These are phyloP conservation scores for Penicillium coprophilum DNA, from an alignment of 495 filamentous ascomycete species.

Conservation along the genomic window DNA sequence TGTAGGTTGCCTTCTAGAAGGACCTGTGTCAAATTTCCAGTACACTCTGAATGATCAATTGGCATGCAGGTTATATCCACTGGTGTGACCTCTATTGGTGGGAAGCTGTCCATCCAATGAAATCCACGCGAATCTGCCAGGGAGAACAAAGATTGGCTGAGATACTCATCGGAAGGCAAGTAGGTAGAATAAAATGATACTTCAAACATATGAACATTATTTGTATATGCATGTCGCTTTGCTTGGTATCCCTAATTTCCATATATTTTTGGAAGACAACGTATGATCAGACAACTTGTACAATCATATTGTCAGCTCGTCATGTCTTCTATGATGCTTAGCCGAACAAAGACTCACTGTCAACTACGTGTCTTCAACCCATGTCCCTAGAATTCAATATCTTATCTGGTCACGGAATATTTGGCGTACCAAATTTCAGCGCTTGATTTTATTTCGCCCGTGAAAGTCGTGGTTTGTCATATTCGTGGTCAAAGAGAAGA, in stretches of 20 bases:
- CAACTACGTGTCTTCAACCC: not conserved
- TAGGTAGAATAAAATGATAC: no score
- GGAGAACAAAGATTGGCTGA: not conserved
- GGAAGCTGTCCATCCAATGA: constrained; percentile 29
- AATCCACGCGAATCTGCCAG: not conserved
- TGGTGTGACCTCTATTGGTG: constrained; percentile 16
- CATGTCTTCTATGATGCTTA: not conserved
- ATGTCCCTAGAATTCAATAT: not conserved
- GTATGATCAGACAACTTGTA: not conserved
- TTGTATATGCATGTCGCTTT: not conserved
- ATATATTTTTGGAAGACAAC: not conserved
- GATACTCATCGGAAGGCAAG: no score
- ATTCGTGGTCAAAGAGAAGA: not conserved
- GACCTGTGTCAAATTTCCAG: not conserved
- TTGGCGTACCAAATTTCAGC: not conserved
- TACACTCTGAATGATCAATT: not conserved
- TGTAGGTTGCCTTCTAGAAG: not conserved
- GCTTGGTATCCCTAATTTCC: not conserved
- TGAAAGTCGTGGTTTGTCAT: not conserved
- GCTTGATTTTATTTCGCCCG: not conserved
- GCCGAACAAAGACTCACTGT: not conserved
- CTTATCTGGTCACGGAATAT: not conserved
- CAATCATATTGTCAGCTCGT: not conserved
- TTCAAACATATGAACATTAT: no score
- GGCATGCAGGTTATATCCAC: not conserved